Conservation (phyloP, 495 filamentous ascomycete species). For the Aspergillus indologenus region DNA sequence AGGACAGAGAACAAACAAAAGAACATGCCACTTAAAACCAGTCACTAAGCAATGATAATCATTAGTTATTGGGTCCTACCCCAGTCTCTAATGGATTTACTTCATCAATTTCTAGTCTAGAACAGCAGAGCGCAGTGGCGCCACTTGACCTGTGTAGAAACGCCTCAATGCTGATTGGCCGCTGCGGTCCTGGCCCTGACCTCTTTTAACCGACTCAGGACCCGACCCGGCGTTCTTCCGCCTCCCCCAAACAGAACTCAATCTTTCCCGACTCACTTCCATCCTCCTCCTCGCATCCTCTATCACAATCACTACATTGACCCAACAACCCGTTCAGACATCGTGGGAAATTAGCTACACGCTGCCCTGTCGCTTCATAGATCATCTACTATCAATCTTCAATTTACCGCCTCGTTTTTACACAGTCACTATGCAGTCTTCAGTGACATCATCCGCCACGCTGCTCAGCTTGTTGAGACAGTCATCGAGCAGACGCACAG, state of each 20-base stretch:
- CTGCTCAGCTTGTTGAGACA: slow-evolving; percentile 50
- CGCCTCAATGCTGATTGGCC: slow-evolving; percentile 43
- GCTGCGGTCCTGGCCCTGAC: slow-evolving; percentile 4
- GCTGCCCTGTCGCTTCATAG: slow-evolving; percentile 5
- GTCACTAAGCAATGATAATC: not conserved
- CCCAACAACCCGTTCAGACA: slow-evolving; percentile 1
- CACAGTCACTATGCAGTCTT: slow-evolving; percentile 31
- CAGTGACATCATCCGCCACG: slow-evolving; percentile 55
- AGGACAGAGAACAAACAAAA: not conserved
- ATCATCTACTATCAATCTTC: not conserved
- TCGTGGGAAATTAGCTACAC: slow-evolving; percentile 9
- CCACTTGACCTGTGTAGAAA: slow-evolving; percentile 42
- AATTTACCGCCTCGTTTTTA: slow-evolving; percentile 34
- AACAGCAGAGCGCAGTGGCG: slow-evolving; percentile 24
- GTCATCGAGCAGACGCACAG: slow-evolving; percentile 42
- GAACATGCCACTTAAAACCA: not conserved
- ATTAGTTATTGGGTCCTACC: not conserved
- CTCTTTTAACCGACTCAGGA: slow-evolving; percentile 20
- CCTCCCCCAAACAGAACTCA: slow-evolving; percentile 20
- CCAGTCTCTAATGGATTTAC: not conserved
- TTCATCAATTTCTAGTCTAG: not conserved
- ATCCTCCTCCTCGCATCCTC: slow-evolving; percentile 9
- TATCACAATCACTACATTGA: slow-evolving; percentile 17
- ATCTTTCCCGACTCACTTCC: slow-evolving; percentile 12
- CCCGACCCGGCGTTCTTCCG: slow-evolving; percentile 16